These are phyloP conservation scores for Verticillium zaregamsianum DNA, from an alignment of 2,329 filamentous ascomycete species.

Conservation along the genomic window DNA sequence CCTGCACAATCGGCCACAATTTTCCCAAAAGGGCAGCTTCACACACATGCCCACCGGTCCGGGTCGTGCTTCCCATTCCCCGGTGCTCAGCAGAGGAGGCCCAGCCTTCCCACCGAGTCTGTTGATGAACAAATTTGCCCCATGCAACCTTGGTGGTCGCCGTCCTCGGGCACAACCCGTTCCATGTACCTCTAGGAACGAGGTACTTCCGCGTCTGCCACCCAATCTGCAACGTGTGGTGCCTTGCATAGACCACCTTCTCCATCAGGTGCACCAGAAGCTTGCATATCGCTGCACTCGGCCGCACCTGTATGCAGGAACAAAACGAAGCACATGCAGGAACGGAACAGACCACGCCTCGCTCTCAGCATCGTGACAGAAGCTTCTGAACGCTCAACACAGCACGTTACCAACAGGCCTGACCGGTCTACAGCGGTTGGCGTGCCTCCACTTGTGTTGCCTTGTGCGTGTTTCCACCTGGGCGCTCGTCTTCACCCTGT, in stretches of 20 bases:
- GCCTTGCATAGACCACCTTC: conserved; percentile 9
- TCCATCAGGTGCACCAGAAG: conserved; percentile 2
- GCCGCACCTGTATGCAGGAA: conserved; percentile 11
- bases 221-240: conserved; percentile 1
- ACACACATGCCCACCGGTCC: not conserved
- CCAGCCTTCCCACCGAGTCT: conserved; percentile 4
- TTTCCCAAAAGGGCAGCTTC: not conserved
- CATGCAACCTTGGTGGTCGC: conserved; percentile 7
- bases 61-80: conserved; percentile 6
- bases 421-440: not conserved
- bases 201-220: conserved; percentile 4
- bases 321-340: conserved; percentile 11
- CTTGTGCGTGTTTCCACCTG: not conserved
- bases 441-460: too few relatives aligned
- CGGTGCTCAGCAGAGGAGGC: conserved; percentile 1
- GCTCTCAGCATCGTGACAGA: not conserved
- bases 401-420: not conserved
- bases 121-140: conserved; percentile 12
- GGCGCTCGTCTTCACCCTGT: not conserved
- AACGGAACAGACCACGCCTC: conserved; percentile 8
- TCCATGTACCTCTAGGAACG: conserved; percentile 4
- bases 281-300: not conserved
- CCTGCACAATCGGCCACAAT: not conserved
- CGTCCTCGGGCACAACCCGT: not conserved
- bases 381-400: not conserved